Evolutionary conservation across 2,329 filamentous ascomycete genomes (phyloP).

Genomic region (Cadophora gregata): DNA sequence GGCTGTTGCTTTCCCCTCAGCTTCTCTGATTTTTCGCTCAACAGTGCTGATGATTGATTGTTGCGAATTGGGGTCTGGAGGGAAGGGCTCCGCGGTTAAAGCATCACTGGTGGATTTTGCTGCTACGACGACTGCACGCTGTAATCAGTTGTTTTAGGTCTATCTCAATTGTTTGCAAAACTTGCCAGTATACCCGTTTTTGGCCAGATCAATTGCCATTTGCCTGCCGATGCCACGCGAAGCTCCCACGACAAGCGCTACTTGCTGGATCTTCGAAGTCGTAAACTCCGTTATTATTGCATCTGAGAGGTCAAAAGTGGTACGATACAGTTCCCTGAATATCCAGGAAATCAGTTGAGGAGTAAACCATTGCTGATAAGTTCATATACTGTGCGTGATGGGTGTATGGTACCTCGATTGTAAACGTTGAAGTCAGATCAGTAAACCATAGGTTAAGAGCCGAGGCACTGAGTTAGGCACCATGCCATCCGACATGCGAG

Average conservation of each 20-base stretch:
- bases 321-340: neutral
- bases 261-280: slow-evolving; percentile 47
- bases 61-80: slow-evolving; percentile 77
- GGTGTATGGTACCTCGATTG: neutral
- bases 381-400: neutral
- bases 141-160: slow-evolving; percentile 3
- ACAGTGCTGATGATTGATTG: slow-evolving; percentile 83
- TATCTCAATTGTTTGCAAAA: neutral
- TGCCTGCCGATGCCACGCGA: slow-evolving; percentile 80
- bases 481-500: neutral
- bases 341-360: neutral
- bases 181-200: slow-evolving; percentile 71
- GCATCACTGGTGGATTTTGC: slow-evolving; percentile 77
- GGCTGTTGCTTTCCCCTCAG: slow-evolving; percentile 68
- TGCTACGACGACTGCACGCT: slow-evolving; percentile 61
- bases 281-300: slow-evolving; percentile 21
- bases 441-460: slow-evolving; percentile 9
- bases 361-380: neutral
- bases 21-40: slow-evolving; percentile 70
- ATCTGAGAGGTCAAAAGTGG: neutral
- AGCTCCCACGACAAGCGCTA: slow-evolving; percentile 76
- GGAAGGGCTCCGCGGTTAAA: slow-evolving; percentile 61
- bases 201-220: slow-evolving; percentile 77
- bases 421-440: neutral
- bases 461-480: slow-evolving; percentile 45